Evolutionary conservation across 495 filamentous ascomycete species (phyloP).

Genomic region (Hypoxylon rickii): DNA sequence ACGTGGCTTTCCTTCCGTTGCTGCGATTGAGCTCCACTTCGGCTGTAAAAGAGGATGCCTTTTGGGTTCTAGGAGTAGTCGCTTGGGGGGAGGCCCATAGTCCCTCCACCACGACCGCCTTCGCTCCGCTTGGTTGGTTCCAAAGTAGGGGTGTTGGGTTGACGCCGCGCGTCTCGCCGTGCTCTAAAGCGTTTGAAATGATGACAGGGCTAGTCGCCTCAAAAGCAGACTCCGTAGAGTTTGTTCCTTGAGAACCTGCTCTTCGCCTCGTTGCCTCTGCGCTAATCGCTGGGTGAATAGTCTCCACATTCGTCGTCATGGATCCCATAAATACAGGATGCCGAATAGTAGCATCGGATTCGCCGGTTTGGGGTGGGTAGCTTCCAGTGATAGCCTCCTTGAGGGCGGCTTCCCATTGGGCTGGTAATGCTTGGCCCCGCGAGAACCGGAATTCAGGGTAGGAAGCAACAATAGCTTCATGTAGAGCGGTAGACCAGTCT

Average conservation of each 20-base stretch:
- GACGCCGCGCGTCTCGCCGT: background rate
- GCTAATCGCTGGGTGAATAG: slow-evolving; percentile 42
- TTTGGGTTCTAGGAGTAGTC: background rate
- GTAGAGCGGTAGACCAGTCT: slow-evolving; percentile 43
- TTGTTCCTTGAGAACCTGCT: slow-evolving; percentile 2
- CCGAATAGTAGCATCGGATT: slow-evolving; percentile 36
- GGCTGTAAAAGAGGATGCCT: background rate
- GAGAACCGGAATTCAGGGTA: slow-evolving; percentile 32
- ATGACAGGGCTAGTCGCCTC: slow-evolving; percentile 43
- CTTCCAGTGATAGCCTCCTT: slow-evolving; percentile 32
- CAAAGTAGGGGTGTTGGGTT: slow-evolving; percentile 11
- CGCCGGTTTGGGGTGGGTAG: slow-evolving; percentile 5
- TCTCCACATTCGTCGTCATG: slow-evolving; percentile 37
- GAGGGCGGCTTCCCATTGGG: slow-evolving; percentile 29
- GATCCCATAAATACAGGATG: slow-evolving; percentile 50
- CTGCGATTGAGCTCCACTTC: background rate
- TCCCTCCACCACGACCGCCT: background rate
- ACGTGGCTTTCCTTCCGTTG: slow-evolving; percentile 1
- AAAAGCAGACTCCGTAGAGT: slow-evolving; percentile 36
- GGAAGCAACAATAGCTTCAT: slow-evolving; percentile 38
- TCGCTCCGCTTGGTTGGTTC: slow-evolving; percentile 1
- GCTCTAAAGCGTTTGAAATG: background rate
- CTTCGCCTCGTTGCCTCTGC: slow-evolving; percentile 12
- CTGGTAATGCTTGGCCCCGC: slow-evolving; percentile 20
- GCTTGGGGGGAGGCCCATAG: slow-evolving; percentile 8